These are phyloP conservation scores for Candida gigantensis DNA, from an alignment of 1,139 yeast genomes.

Conservation along the genomic window DNA sequence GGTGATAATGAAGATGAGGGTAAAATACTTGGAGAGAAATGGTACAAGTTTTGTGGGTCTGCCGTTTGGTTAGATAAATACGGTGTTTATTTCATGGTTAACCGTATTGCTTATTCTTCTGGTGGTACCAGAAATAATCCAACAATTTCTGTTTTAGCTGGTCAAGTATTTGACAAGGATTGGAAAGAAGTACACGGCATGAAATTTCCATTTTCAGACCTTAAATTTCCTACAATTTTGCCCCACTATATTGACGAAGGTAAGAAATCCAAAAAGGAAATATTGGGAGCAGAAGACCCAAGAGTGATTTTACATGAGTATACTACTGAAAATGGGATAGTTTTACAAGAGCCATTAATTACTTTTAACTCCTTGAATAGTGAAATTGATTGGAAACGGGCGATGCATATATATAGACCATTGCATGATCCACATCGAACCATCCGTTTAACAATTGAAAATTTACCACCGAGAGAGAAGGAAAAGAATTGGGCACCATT, in stretches of 20 bases:
- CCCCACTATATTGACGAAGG: conserved; percentile 28
- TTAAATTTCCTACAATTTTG: conserved; percentile 26
- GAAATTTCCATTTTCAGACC: conserved; percentile 21
- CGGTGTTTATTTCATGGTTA: conserved; percentile 34
- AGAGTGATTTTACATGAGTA: conserved; percentile 35
- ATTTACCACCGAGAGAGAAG: conserved; percentile 15
- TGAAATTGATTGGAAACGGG: conserved; percentile 24
- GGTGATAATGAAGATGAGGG: conserved; percentile 13
- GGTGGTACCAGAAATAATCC: conserved; percentile 23
- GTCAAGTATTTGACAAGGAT: conserved; percentile 27
- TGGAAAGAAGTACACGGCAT: conserved; percentile 29
- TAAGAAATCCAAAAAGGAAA: conserved; percentile 16
- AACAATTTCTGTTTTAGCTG: conserved; percentile 25
- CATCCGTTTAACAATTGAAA: conserved; percentile 26
- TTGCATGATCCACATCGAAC: conserved; percentile 23
- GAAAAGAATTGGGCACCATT: conserved; percentile 52
- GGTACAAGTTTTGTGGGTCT: conserved; percentile 35
- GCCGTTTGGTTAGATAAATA: conserved; percentile 36
- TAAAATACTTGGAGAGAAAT: conserved; percentile 20
- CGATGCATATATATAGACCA: conserved; percentile 33
- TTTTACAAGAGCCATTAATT: conserved; percentile 44
- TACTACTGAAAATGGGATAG: conserved; percentile 23
- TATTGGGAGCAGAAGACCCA: conserved; percentile 49
- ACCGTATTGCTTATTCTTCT: conserved; percentile 29
- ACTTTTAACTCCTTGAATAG: conserved; percentile 41